Evolutionary conservation across 1,139 yeast species (phyloP).

Genomic region (Suhomyces maxii): DNA sequence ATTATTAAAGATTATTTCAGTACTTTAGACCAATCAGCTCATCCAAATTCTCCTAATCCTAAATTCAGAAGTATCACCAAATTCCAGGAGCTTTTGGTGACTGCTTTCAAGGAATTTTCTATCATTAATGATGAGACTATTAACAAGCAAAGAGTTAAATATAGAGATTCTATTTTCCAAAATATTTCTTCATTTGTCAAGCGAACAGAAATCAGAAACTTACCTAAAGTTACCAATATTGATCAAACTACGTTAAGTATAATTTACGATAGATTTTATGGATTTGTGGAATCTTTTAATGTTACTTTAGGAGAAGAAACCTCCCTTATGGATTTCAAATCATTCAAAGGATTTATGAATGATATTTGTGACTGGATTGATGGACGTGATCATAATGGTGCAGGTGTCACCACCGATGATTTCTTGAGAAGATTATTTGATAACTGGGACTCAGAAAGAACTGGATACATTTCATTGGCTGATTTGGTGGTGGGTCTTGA

Average conservation of each 20-base stretch:
- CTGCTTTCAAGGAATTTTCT: conserved; percentile 88
- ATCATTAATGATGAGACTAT: conserved; percentile 76
- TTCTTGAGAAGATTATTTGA: conserved; percentile 65
- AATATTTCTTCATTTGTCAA: conserved; percentile 90
- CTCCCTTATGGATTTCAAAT: conserved; percentile 68
- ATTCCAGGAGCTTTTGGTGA: conserved; percentile 87
- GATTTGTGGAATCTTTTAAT: conserved; percentile 66
- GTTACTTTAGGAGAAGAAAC: conserved; percentile 71
- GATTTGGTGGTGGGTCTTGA: conserved; percentile 77
- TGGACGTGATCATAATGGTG: conserved; percentile 8
- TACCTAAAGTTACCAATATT: conserved; percentile 70
- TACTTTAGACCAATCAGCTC: conserved; percentile 76
- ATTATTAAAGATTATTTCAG: conserved; percentile 80
- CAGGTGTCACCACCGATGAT: conserved; percentile 31
- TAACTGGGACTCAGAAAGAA: conserved; percentile 64
- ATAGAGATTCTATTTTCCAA: conserved; percentile 74
- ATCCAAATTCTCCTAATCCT: conserved; percentile 67
- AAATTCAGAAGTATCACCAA: conserved; percentile 69
- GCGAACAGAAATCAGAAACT: conserved; percentile 83
- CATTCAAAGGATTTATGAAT: conserved; percentile 71
- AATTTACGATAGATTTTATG: conserved; percentile 82
- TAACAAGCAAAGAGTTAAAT: conserved; percentile 64
- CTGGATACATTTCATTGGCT: conserved; percentile 61
- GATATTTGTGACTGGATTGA: conserved; percentile 81
- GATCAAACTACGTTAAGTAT: conserved; percentile 59